phyloP scores from a whole-genome alignment of 1,284 basidiomycete species.

The Ceratobasidium sp. region DNA sequence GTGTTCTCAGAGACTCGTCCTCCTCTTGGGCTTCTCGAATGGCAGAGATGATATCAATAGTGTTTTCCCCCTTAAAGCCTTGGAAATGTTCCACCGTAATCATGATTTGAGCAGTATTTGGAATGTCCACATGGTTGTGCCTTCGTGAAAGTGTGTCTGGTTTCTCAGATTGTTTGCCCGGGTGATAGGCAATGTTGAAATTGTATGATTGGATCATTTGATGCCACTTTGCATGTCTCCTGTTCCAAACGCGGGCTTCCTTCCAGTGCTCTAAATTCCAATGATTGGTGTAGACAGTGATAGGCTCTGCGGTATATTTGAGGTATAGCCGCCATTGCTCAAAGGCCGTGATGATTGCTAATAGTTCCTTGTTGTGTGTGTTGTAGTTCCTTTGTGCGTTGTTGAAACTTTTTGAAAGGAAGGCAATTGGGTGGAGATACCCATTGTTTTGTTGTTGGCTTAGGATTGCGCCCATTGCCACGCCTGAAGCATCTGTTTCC shows the following conservation, averaged over 20 bases:
- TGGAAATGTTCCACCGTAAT: no score
- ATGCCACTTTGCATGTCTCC: no score
- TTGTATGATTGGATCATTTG: not conserved
- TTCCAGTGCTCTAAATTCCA: constrained; percentile 48
- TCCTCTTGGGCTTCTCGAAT: no score
- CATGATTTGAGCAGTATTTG: no score
- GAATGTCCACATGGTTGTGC: no score
- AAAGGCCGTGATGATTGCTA: constrained; percentile 48
- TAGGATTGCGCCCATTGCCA: constrained; percentile 34
- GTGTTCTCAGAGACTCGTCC: no score
- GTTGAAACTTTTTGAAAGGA: constrained; percentile 5
- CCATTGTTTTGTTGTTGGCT: constrained; percentile 42
- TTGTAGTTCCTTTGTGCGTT: constrained; percentile 41
- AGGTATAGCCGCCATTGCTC: constrained; percentile 51
- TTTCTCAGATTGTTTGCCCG: no score
- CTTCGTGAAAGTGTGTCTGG: no score
- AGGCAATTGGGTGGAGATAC: not conserved
- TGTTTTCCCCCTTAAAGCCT: no score
- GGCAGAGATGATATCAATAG: no score
- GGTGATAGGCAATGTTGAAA: not conserved
- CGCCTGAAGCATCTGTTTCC: constrained; percentile 5
- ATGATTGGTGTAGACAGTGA: constrained; percentile 49
- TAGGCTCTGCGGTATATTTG: constrained; percentile 41
- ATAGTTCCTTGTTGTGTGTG: constrained; percentile 17
- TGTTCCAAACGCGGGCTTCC: constrained; percentile 37